Percentiles rank a stretch among this genome's conserved stretches.
These are phyloP conservation scores for Aureobasidium sp. DNA, from an alignment of 2,329 filamentous ascomycete species.

Conservation along the genomic window DNA sequence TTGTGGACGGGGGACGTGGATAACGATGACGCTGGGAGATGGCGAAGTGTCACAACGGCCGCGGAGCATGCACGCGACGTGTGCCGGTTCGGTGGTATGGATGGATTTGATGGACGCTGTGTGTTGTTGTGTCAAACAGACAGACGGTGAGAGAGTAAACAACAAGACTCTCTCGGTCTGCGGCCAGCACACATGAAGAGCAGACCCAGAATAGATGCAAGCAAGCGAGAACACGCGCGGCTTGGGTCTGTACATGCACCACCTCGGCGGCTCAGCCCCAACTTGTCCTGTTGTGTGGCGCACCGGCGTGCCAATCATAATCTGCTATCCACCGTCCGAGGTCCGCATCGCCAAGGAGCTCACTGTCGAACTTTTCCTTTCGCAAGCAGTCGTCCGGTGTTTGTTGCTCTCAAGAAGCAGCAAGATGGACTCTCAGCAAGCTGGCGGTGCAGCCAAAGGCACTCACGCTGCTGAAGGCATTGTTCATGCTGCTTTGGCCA, in stretches of 20 bases:
- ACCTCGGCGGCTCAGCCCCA: background rate
- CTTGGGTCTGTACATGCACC: constrained; percentile 1
- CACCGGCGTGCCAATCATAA: constrained; percentile 5
- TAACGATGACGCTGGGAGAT: constrained; percentile 5
- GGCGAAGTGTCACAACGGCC: constrained; percentile 1
- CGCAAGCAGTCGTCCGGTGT: background rate
- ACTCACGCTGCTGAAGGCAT: background rate
- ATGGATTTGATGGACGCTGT: background rate
- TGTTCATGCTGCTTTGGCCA: constrained; percentile 9
- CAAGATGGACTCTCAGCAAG: background rate
- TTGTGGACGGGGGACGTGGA: background rate
- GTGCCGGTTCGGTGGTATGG: background rate
- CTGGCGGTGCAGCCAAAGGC: background rate
- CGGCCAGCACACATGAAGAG: background rate
- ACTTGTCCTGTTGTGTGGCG: background rate
- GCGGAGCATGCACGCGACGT: background rate
- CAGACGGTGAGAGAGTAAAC: background rate
- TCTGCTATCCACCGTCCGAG: background rate
- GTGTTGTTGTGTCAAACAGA: background rate
- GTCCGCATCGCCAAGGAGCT: constrained; percentile 3
- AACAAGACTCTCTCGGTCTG: background rate
- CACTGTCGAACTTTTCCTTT: background rate
- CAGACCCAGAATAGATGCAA: background rate
- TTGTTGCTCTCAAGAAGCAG: background rate
- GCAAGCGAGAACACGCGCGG: background rate